phyloP scores from a whole-genome alignment of 768 basidiomycete species.

The Myochromella boudieri region DNA sequence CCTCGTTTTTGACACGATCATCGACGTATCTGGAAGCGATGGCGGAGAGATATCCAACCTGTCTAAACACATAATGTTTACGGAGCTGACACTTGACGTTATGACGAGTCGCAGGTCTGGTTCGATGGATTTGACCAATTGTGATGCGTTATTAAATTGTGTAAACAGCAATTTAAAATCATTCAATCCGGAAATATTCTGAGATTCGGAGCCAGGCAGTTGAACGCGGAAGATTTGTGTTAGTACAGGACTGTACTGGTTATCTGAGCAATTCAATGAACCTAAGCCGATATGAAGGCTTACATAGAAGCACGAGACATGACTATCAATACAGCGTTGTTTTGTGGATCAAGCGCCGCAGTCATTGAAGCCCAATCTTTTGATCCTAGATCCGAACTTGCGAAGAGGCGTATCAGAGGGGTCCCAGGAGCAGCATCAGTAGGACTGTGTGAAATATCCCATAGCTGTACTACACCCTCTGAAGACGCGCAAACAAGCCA shows the following conservation, averaged over 20 bases:
- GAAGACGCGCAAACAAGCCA: constrained; percentile 48
- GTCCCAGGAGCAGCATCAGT: constrained; percentile 5
- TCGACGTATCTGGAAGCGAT: constrained; percentile 1
- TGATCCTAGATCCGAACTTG: constrained; percentile 10
- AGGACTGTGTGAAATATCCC: constrained; percentile 31
- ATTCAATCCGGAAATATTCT: not conserved
- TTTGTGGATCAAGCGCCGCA: constrained; percentile 9
- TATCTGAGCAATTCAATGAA: not conserved
- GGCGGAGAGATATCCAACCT: constrained; percentile 10
- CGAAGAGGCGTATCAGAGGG: constrained; percentile 5
- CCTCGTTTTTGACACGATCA: constrained; percentile 4
- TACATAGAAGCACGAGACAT: constrained; percentile 25
- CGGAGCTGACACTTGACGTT: constrained; percentile 25
- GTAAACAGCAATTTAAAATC: constrained; percentile 21
- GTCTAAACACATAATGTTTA: constrained; percentile 31
- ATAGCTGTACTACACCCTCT: constrained; percentile 41
- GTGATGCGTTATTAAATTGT: constrained; percentile 19
- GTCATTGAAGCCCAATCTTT: constrained; percentile 12
- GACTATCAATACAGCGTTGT: constrained; percentile 22
- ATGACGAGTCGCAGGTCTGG: constrained; percentile 28
- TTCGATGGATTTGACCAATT: constrained; percentile 36
- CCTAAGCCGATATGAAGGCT: not conserved
- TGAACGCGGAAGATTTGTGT: constrained; percentile 7
- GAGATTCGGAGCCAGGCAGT: constrained; percentile 1
- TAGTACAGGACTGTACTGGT: constrained; percentile 18